Conservation (phyloP, 2,329 filamentous ascomycete species). For the Epichloe sp. region DNA sequence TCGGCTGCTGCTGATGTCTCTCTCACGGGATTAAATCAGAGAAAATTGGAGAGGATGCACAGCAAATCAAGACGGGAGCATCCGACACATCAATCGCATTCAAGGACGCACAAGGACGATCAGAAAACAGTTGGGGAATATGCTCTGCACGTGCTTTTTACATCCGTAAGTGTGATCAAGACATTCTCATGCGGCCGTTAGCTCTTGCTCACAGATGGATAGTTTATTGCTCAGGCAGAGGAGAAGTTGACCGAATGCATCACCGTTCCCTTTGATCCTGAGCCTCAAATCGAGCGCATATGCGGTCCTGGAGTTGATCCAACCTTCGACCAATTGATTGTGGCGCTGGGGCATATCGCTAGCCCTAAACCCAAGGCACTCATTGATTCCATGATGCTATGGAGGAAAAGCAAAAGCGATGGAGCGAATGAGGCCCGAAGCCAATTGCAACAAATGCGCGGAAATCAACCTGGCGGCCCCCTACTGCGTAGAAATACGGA, state of each 20-base stretch:
- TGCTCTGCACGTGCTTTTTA: constrained; percentile 91
- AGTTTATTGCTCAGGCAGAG: constrained; percentile 94
- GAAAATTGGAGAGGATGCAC: constrained; percentile 47
- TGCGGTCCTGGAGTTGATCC: constrained; percentile 83
- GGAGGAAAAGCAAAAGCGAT: constrained; percentile 93
- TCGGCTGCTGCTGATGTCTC: constrained; percentile 33
- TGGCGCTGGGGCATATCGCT: constrained; percentile 85
- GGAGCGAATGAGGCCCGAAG: constrained; percentile 57
- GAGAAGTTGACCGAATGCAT: constrained; percentile 88
- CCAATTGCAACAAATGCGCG: constrained; percentile 41
- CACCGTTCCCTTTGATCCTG: constrained; percentile 62
- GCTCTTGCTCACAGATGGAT: constrained; percentile 4
- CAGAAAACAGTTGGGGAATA: constrained; percentile 95
- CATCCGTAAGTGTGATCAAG: constrained; percentile 47
- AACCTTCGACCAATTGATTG: constrained; percentile 86
- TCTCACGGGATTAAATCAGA: constrained; percentile 31
- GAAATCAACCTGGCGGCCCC: constrained; percentile 29
- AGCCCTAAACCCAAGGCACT: constrained; percentile 87
- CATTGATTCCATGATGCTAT: constrained; percentile 96
- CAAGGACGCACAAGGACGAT: constrained; percentile 57
- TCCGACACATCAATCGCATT: constrained; percentile 63
- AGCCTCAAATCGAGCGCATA: constrained; percentile 75
- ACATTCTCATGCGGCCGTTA: constrained; percentile 1
- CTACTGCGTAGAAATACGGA: constrained; percentile 64
- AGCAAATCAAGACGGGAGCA: constrained; percentile 60